Base-by-base conservation (phyloP, 192 early-diverging fungal genomes). In the Thamnidium elegans region DNA sequence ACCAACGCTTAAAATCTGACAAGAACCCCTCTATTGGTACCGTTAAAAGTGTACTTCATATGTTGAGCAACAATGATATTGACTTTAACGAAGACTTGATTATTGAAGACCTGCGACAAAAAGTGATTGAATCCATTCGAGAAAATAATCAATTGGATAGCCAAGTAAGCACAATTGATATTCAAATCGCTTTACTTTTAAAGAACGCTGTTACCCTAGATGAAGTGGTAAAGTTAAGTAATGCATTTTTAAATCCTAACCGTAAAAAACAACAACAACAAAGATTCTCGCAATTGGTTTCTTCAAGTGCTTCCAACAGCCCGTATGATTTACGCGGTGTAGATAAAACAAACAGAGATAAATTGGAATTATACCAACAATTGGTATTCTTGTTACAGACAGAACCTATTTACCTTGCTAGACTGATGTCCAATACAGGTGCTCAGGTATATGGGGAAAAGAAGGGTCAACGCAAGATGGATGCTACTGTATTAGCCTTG, bases 311-410 rank as follows among this genome's bases (percentile, higher is more conserved):
- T 2, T 69, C 71, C 4, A 54, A 61, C 21, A 54, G 60, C 17
- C 83, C 81, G 10, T 87, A 85, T 50, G 88, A 90, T 51, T 79
- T 93, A 43, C 88, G 86, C 46, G 87, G 85, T 32, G 77, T 90
- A 53, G 96, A 99, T 72, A 94, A 95, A 70, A 91, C 91, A 65
- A 91, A 87, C 43, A 73, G 90, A n/a, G 68, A 78, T 55, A 84
- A 86, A 46, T 68, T 92, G 14, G 89, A 90, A 53, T 72, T 87
- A 8, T 99, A 99, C 78, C 92, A 96, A 75, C 84, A 98, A 63
- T 72, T 99, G 50, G 97, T 99, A 58, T 98, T 99, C 69, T 61
- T 99, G 55, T 81, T 99, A 43, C 98, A 99, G 77, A 99, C 98
- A 4, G 90, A 99, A 74, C 94, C 95, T 3, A 63, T 82, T 20